Evolutionary conservation across 176 grass and related monocot genomes (phyloP).

Genomic region (Eremochloa ophiuroides): DNA sequence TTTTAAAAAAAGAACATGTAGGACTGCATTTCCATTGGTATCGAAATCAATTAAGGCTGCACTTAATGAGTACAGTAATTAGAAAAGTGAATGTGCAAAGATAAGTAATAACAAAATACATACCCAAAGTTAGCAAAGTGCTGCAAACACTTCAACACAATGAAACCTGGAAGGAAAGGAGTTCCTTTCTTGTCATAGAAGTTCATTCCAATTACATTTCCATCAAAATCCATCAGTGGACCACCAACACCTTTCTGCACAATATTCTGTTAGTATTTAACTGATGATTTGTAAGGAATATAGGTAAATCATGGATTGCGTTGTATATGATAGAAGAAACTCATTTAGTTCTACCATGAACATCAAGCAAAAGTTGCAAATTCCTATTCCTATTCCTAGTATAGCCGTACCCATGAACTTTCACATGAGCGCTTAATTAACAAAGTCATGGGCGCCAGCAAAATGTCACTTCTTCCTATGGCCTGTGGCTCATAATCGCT

Average conservation of each 20-base stretch:
- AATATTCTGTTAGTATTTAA: not conserved
- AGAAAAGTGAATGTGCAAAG: not conserved
- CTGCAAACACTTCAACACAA: constrained; percentile 24
- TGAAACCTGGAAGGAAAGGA: constrained; percentile 24
- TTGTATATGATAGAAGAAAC: not conserved
- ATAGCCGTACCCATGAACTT: not conserved
- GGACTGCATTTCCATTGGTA: not conserved
- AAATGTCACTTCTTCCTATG: not conserved
- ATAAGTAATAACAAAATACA: not conserved
- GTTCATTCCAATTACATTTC: constrained; percentile 5
- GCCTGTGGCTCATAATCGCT: no score
- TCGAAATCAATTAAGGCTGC: not conserved
- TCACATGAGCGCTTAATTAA: not conserved
- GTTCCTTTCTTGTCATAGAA: constrained; percentile 22
- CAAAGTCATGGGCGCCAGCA: not conserved
- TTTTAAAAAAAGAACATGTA: not conserved
- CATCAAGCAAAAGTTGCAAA: not conserved
- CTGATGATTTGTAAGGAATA: not conserved
- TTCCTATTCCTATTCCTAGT: not conserved
- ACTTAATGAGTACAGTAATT: not conserved
- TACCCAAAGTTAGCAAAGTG: not conserved
- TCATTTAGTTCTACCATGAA: not conserved
- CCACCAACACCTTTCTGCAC: constrained; percentile 6
- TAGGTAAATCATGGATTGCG: not conserved
- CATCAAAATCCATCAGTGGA: not conserved